Conservation (phyloP, 495 filamentous ascomycete genomes). For the Echria macrotheca region DNA sequence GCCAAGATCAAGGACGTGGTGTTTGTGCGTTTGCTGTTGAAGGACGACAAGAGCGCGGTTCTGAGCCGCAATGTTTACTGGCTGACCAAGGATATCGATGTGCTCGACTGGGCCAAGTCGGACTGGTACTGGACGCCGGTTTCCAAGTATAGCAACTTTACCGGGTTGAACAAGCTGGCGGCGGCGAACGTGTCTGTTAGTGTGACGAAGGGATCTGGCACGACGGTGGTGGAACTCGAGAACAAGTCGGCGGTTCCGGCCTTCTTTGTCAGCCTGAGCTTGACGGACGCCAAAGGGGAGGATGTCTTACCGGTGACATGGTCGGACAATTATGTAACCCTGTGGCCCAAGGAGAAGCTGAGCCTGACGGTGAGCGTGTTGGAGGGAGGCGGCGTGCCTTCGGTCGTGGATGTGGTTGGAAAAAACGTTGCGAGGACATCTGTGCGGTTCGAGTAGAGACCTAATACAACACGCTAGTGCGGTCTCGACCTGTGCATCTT, state of each 20-base stretch:
- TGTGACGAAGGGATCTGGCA: conserved; percentile 1
- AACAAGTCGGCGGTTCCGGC: conserved; percentile 50
- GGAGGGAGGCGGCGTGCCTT: not conserved
- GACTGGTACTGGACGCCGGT: conserved; percentile 57
- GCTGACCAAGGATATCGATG: conserved; percentile 45
- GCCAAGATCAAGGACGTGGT: conserved; percentile 37
- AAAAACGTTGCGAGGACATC: conserved; percentile 16
- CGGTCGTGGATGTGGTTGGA: conserved; percentile 11
- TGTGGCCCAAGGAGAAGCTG: conserved; percentile 53
- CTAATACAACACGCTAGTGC: too few species aligned
- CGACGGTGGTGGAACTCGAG: conserved; percentile 37
- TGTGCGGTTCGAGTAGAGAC: too few species aligned
- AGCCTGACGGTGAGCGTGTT: conserved; percentile 4
- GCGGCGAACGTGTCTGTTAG: conserved; percentile 32
- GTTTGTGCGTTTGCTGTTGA: conserved; percentile 48
- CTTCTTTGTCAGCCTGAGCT: conserved; percentile 49
- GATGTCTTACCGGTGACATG: conserved; percentile 51
- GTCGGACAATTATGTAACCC: conserved; percentile 59
- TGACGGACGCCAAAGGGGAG: conserved; percentile 35
- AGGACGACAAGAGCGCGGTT: conserved; percentile 22
- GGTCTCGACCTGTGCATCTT: too few species aligned
- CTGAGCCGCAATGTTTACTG: conserved; percentile 61
- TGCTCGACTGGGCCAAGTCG: conserved; percentile 50
- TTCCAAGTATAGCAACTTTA: conserved; percentile 47
- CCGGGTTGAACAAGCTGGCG: conserved; percentile 38